These are phyloP conservation scores for Neobulgaria alba DNA, from an alignment of 2,329 filamentous ascomycete genomes.

Conservation along the genomic window DNA sequence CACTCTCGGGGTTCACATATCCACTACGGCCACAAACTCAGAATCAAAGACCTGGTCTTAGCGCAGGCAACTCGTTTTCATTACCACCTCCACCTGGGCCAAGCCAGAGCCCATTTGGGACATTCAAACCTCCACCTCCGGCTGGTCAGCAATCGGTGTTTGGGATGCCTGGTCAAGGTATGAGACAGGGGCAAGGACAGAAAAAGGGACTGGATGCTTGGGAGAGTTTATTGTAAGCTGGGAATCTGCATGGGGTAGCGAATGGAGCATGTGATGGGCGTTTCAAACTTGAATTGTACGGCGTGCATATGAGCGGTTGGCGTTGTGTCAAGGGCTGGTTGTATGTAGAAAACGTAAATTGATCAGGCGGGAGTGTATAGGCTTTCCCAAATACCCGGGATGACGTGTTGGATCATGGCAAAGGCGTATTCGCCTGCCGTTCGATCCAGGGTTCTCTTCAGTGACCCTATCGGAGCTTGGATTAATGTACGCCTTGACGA, in stretches of 20 bases:
- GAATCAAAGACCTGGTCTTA: constrained; percentile 34
- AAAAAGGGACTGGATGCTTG: constrained; percentile 44
- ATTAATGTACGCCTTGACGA: no score
- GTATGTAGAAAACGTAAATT: no score
- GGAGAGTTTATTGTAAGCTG: constrained; percentile 43
- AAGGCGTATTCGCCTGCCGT: background rate
- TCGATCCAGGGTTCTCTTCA: no score
- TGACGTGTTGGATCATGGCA: background rate
- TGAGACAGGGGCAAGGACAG: constrained; percentile 17
- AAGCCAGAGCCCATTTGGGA: constrained; percentile 5
- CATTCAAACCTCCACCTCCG: constrained; percentile 19
- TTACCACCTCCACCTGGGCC: constrained; percentile 31
- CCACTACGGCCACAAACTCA: constrained; percentile 38
- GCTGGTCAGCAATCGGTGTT: constrained; percentile 13
- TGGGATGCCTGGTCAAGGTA: constrained; percentile 5
- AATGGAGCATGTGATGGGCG: no score
- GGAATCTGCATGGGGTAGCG: no score
- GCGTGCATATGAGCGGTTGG: no score
- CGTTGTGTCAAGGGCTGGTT: no score
- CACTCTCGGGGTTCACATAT: constrained; percentile 32
- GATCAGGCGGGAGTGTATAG: no score
- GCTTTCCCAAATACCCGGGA: no score
- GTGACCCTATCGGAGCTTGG: no score
- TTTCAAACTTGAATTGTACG: no score
- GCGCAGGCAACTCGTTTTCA: constrained; percentile 42